Conservation (phyloP, 2,329 filamentous ascomycete genomes). For the Scopulariopsis brevicaulis region DNA sequence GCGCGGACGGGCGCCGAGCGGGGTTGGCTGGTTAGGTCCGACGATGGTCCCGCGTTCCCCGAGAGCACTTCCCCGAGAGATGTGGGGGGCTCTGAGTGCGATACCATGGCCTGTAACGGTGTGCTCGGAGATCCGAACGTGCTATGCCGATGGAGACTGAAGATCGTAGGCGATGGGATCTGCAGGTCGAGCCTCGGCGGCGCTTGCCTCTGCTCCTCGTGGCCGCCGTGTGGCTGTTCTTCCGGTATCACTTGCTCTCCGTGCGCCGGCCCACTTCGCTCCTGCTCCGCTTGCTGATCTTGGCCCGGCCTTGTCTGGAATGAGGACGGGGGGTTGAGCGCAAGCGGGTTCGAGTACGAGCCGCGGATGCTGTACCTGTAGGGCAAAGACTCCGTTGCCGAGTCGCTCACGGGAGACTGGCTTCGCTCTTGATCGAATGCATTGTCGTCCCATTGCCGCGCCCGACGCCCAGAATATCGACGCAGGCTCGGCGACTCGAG, state of each 20-base stretch:
- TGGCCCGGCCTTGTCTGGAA: not conserved
- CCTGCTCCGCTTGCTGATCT: not conserved
- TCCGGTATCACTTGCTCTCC: not conserved
- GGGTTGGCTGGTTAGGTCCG: not conserved
- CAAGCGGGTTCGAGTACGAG: conserved; percentile 1
- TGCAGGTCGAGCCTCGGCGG: conserved; percentile 1
- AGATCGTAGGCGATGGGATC: conserved; percentile 3
- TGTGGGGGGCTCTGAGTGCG: not conserved
- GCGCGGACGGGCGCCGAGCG: not conserved
- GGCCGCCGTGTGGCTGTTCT: not conserved
- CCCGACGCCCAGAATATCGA: not conserved
- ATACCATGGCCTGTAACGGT: not conserved
- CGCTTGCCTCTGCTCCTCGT: not conserved
- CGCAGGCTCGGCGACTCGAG: not conserved
- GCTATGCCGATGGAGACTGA: not conserved
- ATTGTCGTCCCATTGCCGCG: not conserved
- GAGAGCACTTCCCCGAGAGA: not conserved
- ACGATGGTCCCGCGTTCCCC: not conserved
- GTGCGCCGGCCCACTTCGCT: not conserved
- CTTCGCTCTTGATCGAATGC: not conserved
- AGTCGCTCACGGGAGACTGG: conserved; percentile 3
- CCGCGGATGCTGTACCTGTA: conserved; percentile 1
- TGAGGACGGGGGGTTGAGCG: not conserved
- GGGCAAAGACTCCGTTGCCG: not conserved
- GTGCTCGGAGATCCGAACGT: not conserved